phyloP scores from a whole-genome alignment of 495 filamentous ascomycete genomes.

The Neurospora sp. region DNA sequence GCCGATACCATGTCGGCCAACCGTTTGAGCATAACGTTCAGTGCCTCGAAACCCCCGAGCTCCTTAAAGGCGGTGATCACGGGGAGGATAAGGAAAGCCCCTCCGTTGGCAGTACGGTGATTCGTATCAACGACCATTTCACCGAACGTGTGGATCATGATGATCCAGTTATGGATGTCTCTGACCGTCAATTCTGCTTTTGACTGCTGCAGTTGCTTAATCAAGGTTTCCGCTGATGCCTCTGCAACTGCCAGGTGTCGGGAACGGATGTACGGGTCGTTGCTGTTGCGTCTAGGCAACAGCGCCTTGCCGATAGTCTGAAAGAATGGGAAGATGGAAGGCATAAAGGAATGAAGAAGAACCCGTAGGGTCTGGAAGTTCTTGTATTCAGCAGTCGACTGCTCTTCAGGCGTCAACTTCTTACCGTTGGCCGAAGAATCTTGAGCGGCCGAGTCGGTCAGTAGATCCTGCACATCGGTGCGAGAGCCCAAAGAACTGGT shows the following conservation, averaged over 20 bases:
- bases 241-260: slow-evolving; percentile 66
- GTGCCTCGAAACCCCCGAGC: slow-evolving; percentile 57
- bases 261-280: slow-evolving; percentile 52
- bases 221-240: slow-evolving; percentile 58
- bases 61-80: slow-evolving; percentile 82
- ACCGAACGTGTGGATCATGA: slow-evolving; percentile 64
- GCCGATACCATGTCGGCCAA: slow-evolving; percentile 58
- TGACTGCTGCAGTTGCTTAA: slow-evolving; percentile 47
- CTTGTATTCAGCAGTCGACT: slow-evolving; percentile 45
- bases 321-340: slow-evolving; percentile 64
- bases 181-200: slow-evolving; percentile 19
- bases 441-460: slow-evolving; percentile 32
- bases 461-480: slow-evolving; percentile 1
- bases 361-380: slow-evolving; percentile 70
- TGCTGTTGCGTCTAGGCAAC: slow-evolving; percentile 55
- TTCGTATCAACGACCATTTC: slow-evolving; percentile 62
- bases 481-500: neutral
- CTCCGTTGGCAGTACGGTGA: slow-evolving; percentile 45
- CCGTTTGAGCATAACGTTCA: slow-evolving; percentile 63
- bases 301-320: slow-evolving; percentile 71
- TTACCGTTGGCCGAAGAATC: slow-evolving; percentile 6
- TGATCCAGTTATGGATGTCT: slow-evolving; percentile 67
- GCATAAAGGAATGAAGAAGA: slow-evolving; percentile 63
- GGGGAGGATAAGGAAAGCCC: slow-evolving; percentile 61
- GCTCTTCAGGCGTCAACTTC: slow-evolving; percentile 25